A percentile compares a stretch with the other conserved stretches of the same genome.
Evolutionary conservation across 2,329 filamentous ascomycete species (phyloP).

Genomic region (Cordyceps militaris): DNA sequence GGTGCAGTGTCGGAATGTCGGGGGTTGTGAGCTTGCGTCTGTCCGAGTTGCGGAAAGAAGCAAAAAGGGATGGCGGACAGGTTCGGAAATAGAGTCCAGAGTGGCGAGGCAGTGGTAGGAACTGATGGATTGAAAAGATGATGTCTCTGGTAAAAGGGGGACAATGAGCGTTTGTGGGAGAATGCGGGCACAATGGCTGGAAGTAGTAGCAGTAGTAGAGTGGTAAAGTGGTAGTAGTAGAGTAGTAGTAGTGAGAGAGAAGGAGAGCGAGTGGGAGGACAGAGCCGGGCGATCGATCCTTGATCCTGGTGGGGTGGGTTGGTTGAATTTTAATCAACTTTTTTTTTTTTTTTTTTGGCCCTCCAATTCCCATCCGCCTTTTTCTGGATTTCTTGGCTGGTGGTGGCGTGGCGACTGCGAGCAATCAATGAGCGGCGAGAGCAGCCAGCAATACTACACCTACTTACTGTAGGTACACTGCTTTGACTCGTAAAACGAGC

Average conservation of each 20-base stretch:
- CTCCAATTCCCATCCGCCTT: neutral
- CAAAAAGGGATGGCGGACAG: neutral
- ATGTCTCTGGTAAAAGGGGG: neutral
- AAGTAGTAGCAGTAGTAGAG: neutral
- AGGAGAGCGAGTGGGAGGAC: neutral
- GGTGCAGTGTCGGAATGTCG: conserved; percentile 7
- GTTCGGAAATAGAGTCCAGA: neutral
- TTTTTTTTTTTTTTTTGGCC: neutral
- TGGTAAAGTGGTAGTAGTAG: neutral
- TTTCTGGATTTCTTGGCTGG: neutral
- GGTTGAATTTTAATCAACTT: neutral
- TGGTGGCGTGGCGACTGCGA: neutral
- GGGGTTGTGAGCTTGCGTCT: neutral
- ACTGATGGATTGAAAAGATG: neutral
- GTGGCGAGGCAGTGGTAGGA: neutral
- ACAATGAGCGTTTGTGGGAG: neutral
- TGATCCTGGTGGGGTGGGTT: conserved; percentile 3
- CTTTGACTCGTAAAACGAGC: neutral
- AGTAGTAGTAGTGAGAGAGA: too few species aligned
- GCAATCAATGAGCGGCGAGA: neutral
- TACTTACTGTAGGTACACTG: neutral
- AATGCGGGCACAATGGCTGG: conserved; percentile 1
- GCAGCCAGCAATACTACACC: too few species aligned
- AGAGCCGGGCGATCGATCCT: conserved; percentile 7
- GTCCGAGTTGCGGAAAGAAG: neutral